Conservation (phyloP, 2,329 filamentous ascomycete species). For the Aspergillus neoniger region DNA sequence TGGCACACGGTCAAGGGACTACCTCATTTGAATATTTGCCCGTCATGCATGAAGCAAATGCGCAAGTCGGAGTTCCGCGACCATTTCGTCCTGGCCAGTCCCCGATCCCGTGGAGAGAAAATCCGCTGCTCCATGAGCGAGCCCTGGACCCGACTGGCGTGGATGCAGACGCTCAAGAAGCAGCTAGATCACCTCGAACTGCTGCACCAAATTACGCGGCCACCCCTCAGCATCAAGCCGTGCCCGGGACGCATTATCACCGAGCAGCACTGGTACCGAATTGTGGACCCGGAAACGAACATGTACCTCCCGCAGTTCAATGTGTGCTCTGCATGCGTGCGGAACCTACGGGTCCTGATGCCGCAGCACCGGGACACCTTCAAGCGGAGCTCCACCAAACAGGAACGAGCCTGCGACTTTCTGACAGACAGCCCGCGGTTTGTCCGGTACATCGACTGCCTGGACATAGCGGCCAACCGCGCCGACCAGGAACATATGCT, state of each 20-base stretch:
- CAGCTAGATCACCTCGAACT: constrained; percentile 66
- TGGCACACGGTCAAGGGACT: constrained; percentile 78
- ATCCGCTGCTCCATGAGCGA: constrained; percentile 77
- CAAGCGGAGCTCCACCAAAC: constrained; percentile 45
- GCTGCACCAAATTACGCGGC: constrained; percentile 67
- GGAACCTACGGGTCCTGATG: constrained; percentile 70
- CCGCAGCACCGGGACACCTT: constrained; percentile 72
- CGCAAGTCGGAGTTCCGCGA: constrained; percentile 70
- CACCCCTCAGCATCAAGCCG: constrained; percentile 57
- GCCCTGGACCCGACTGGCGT: constrained; percentile 82
- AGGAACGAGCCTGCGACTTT: constrained; percentile 67
- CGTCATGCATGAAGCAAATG: constrained; percentile 71
- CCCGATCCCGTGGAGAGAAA: constrained; percentile 58
- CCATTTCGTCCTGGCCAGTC: constrained; percentile 64
- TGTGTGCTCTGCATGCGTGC: constrained; percentile 73
- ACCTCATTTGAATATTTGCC: constrained; percentile 77
- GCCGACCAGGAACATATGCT: constrained; percentile 33
- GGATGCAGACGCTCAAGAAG: constrained; percentile 75
- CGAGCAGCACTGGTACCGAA: constrained; percentile 71
- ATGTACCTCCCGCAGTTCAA: constrained; percentile 69
- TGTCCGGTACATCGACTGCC: constrained; percentile 57
- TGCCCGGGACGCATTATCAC: constrained; percentile 61
- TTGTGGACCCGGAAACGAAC: constrained; percentile 68
- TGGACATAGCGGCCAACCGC: constrained; percentile 55
- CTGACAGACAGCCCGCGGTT: constrained; percentile 63